Evolutionary conservation across 73 alveolate species (phyloP).

Genomic region (Urostyla sp.): DNA sequence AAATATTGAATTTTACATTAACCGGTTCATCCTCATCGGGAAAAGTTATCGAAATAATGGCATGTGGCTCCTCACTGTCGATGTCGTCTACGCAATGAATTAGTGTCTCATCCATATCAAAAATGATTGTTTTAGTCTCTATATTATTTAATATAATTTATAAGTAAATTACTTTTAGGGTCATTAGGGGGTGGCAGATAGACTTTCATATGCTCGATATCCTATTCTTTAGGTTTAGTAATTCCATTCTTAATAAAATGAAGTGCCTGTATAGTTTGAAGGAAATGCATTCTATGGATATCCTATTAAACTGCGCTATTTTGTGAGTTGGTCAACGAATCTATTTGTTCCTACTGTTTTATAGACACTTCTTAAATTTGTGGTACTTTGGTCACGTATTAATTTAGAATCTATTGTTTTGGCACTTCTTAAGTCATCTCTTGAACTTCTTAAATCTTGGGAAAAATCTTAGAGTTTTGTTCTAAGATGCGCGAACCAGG

Average conservation of each 20-base stretch:
- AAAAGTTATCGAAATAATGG: constrained; percentile 37
- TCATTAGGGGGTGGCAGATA: constrained; percentile 34
- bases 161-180: constrained; percentile 17
- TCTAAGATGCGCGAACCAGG: constrained; percentile 36
- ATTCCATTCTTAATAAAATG: constrained; percentile 24
- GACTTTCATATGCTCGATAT: constrained; percentile 4
- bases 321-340: constrained; percentile 21
- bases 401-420: neutral
- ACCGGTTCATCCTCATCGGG: constrained; percentile 58
- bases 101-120: constrained; percentile 61
- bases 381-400: neutral
- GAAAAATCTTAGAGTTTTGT: neutral
- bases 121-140: constrained; percentile 44
- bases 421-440: constrained; percentile 5
- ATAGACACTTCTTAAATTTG: neutral
- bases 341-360: constrained; percentile 7
- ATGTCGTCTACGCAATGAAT: constrained; percentile 58
- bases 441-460: neutral
- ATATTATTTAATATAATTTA: neutral
- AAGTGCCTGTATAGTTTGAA: constrained; percentile 17
- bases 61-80: constrained; percentile 55
- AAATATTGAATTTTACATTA: constrained; percentile 18
- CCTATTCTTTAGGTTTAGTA: constrained; percentile 3
- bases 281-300: constrained; percentile 43
- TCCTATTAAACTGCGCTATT: constrained; percentile 8